phyloP scores from a whole-genome alignment of 495 filamentous ascomycete genomes.

The Sphaerosporella brunnea region DNA sequence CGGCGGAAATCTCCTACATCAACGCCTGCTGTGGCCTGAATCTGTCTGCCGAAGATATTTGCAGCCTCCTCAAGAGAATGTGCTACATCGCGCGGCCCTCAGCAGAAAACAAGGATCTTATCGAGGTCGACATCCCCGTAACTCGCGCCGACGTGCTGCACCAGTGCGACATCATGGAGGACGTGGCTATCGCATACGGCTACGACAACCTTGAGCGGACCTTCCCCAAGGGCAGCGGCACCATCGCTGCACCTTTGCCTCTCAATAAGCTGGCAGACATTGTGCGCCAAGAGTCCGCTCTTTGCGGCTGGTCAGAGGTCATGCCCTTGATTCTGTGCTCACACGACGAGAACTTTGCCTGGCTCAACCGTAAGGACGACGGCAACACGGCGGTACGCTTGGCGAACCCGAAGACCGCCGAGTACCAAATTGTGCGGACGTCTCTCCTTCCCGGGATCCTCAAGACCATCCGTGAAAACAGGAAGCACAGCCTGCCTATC shows the following conservation, averaged over 20 bases:
- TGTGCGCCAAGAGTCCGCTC: conserved; percentile 71
- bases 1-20: conserved; percentile 78
- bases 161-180: conserved; percentile 97
- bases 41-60: conserved; percentile 52
- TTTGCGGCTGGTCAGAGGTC: conserved; percentile 92
- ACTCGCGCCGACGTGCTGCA: conserved; percentile 91
- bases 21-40: conserved; percentile 76
- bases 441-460: conserved; percentile 74
- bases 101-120: conserved; percentile 38
- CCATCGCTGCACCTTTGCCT: conserved; percentile 67
- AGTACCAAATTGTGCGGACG: conserved; percentile 94
- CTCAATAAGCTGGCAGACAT: conserved; percentile 94
- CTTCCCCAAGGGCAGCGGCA: conserved; percentile 65
- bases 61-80: conserved; percentile 69
- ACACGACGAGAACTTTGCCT: conserved; percentile 94
- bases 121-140: conserved; percentile 68
- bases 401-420: conserved; percentile 85
- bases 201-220: conserved; percentile 83
- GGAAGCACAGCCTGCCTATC: conserved; percentile 71
- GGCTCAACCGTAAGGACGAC: conserved; percentile 83
- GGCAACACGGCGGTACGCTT: conserved; percentile 71
- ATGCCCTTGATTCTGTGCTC: conserved; percentile 95
- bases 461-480: conserved; percentile 93
- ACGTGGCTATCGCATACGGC: conserved; percentile 85
- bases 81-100: conserved; percentile 61